phyloP scores from a whole-genome alignment of 2,329 filamentous ascomycete genomes.

The Chrysoporthe puriensis region DNA sequence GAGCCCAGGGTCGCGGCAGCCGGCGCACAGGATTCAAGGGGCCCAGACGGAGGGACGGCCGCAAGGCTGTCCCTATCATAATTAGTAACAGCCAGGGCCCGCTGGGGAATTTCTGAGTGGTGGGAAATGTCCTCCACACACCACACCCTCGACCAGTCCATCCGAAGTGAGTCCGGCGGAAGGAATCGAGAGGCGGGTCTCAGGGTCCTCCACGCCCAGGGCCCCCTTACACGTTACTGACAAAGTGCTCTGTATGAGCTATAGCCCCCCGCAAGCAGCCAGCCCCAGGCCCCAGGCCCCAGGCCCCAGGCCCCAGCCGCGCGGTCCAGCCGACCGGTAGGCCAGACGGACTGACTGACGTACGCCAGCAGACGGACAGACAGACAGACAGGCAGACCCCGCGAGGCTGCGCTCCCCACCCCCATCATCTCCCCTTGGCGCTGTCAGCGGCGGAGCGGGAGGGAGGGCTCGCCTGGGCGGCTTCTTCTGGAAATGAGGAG shows the following conservation, averaged over 20 bases:
- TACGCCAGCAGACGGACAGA: not conserved
- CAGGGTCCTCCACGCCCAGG: not conserved
- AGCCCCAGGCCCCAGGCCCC: not conserved
- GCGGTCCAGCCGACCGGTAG: slow-evolving; percentile 2
- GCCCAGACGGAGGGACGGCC: not conserved
- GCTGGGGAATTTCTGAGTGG: not conserved
- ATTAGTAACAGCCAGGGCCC: not conserved
- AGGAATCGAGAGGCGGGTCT: not conserved
- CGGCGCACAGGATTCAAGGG: not conserved
- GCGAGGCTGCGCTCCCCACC: slow-evolving; percentile 12
- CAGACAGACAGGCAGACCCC: not conserved
- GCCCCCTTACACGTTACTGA: not conserved
- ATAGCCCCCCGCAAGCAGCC: not conserved
- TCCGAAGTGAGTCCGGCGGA: not conserved
- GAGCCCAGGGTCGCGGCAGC: not conserved
- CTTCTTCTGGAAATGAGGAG: not conserved
- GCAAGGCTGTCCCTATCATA: not conserved
- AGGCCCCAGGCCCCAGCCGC: not conserved
- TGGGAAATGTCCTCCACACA: slow-evolving; percentile 2
- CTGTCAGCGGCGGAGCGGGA: not conserved
- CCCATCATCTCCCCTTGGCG: not conserved
- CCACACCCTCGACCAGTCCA: not conserved
- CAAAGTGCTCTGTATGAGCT: not conserved
- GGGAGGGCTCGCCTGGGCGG: slow-evolving; percentile 11
- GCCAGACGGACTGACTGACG: not conserved